phyloP scores from a whole-genome alignment of 495 filamentous ascomycete genomes.

The Neurospora sp. region DNA sequence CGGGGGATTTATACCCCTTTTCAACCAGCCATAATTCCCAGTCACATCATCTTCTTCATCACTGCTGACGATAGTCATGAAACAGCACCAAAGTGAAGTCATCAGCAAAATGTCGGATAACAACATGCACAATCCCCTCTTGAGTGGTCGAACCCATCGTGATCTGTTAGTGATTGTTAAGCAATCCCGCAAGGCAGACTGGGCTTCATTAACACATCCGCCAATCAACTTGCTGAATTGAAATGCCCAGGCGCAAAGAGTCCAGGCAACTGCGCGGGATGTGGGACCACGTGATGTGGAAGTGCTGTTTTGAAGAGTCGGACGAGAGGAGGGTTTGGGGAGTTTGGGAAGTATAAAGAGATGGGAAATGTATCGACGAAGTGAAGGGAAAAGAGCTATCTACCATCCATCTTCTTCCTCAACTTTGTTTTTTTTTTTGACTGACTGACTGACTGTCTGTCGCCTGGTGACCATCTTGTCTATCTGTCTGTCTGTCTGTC shows the following conservation, averaged over 20 bases:
- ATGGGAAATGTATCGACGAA: not conserved
- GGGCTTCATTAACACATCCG: not conserved
- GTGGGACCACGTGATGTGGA: constrained; percentile 8
- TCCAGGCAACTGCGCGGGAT: constrained; percentile 6
- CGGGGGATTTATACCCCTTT: constrained; percentile 10
- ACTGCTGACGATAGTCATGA: not conserved
- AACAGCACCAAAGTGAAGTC: not conserved
- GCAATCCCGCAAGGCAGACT: constrained; percentile 16
- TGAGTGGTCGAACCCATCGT: not conserved
- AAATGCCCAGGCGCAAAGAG: not conserved
- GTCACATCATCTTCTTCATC: too few species aligned
- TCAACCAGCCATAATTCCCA: not conserved
- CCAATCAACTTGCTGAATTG: constrained; percentile 15
- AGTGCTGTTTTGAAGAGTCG: not conserved
- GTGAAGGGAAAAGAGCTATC: not conserved
- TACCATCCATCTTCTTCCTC: not conserved
- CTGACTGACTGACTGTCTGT: not conserved
- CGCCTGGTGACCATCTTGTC: not conserved
- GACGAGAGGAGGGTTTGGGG: not conserved
- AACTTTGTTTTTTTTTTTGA: not conserved
- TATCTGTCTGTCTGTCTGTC: not conserved
- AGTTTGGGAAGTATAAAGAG: not conserved
- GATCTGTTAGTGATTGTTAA: not conserved
- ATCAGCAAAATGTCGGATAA: too few species aligned
- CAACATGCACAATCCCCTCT: not conserved